These are phyloP conservation scores for Globisporangium spiculum DNA, from an alignment of 352 stramenopile genomes.

Conservation along the genomic window DNA sequence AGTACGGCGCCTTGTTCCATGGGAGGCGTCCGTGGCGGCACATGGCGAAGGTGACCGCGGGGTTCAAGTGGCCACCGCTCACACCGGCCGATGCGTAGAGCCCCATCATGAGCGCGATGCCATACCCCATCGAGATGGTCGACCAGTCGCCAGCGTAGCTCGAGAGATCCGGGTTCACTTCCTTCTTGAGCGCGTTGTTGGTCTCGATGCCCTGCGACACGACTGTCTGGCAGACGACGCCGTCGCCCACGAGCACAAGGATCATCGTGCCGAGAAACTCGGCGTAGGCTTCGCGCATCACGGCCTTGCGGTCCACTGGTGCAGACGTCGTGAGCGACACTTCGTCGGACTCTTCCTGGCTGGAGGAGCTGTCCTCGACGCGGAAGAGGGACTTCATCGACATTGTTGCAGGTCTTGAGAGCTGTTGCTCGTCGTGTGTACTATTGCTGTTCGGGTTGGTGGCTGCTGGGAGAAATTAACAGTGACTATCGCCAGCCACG, in stretches of 20 bases:
- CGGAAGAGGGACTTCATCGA: constrained; percentile 30
- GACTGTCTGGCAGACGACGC: constrained; percentile 55
- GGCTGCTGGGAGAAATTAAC: not conserved
- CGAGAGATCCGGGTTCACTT: constrained; percentile 40
- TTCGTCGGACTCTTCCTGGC: constrained; percentile 34
- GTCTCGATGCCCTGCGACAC: constrained; percentile 61
- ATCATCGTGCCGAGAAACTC: constrained; percentile 65
- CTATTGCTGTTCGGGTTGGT: not conserved
- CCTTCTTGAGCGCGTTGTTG: constrained; percentile 45
- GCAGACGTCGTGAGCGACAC: constrained; percentile 47
- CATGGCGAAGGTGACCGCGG: constrained; percentile 67
- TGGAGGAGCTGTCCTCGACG: constrained; percentile 22
- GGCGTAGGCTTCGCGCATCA: constrained; percentile 31
- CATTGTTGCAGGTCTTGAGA: constrained; percentile 20
- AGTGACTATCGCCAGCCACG: not conserved
- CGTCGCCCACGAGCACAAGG: constrained; percentile 54
- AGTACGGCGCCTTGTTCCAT: constrained; percentile 65
- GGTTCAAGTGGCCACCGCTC: constrained; percentile 68
- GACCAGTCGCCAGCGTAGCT: constrained; percentile 66
- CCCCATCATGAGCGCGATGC: constrained; percentile 69
- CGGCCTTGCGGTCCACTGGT: constrained; percentile 30
- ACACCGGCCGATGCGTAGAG: constrained; percentile 66
- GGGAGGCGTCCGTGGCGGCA: constrained; percentile 51
- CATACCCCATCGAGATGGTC: constrained; percentile 67
- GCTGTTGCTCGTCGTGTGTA: not conserved